Evolutionary conservation across 2,329 filamentous ascomycete genomes (phyloP).

Genomic region (Fusarium penzigii): DNA sequence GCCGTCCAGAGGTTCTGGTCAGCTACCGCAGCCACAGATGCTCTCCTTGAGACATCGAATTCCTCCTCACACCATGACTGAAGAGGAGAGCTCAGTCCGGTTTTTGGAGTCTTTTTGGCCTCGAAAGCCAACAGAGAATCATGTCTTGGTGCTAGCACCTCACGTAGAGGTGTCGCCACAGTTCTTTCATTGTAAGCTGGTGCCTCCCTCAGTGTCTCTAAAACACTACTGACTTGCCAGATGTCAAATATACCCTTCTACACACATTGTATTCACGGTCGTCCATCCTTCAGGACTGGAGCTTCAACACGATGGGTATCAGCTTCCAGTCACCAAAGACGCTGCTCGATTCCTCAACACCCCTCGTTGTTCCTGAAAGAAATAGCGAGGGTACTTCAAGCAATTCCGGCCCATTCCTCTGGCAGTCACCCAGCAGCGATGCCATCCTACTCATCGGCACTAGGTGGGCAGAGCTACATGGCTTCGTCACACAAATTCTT

Average conservation of each 20-base stretch:
- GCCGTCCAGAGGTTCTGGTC: slow-evolving; percentile 52
- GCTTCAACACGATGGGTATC: slow-evolving; percentile 69
- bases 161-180: slow-evolving; percentile 77
- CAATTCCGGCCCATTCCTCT: slow-evolving; percentile 66
- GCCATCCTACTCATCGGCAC: slow-evolving; percentile 81
- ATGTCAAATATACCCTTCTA: slow-evolving; percentile 75
- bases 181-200: slow-evolving; percentile 71
- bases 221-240: slow-evolving; percentile 35
- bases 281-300: slow-evolving; percentile 45
- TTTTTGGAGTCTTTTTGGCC: slow-evolving; percentile 92
- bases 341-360: slow-evolving; percentile 60
- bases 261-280: slow-evolving; percentile 72
- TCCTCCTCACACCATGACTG: slow-evolving; percentile 55
- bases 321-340: slow-evolving; percentile 73
- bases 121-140: slow-evolving; percentile 58
- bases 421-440: slow-evolving; percentile 82
- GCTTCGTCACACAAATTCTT: slow-evolving; percentile 70
- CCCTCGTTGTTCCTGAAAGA: slow-evolving; percentile 50
- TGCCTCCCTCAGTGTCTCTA: not conserved
- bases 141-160: slow-evolving; percentile 83
- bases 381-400: slow-evolving; percentile 15
- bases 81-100: slow-evolving; percentile 71
- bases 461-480: slow-evolving; percentile 84
- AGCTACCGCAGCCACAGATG: slow-evolving; percentile 47
- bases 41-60: slow-evolving; percentile 78